Conservation (phyloP, 345 rosid genomes). For the Syzygium oleosum region DNA sequence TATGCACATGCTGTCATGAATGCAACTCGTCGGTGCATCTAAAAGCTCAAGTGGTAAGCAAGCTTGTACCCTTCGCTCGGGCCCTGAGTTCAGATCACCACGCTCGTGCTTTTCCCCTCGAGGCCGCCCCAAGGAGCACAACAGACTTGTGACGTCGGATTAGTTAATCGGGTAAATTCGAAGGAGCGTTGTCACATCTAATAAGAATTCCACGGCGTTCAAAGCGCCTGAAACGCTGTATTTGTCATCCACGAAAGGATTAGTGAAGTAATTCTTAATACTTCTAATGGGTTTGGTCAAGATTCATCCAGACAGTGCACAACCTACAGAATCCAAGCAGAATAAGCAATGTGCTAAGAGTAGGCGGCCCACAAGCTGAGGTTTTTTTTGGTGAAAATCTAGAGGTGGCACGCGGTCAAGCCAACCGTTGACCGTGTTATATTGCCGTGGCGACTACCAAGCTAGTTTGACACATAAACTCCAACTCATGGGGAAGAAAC, state of each 20-base stretch:
- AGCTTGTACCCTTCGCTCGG: background rate
- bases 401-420: background rate
- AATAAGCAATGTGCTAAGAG: background rate
- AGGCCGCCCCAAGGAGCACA: background rate
- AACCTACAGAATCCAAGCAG: background rate
- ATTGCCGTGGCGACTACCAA: background rate
- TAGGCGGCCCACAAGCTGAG: background rate
- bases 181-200: background rate
- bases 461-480: background rate
- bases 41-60: background rate
- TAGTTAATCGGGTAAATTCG: background rate
- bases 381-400: background rate
- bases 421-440: background rate
- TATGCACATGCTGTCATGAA: background rate
- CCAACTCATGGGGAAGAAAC: background rate
- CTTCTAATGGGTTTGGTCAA: background rate
- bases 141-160: background rate
- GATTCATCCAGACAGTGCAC: background rate
- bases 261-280: background rate
- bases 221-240: background rate
- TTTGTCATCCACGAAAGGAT: background rate
- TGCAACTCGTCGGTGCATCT: background rate
- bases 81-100: background rate
- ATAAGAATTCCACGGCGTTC: background rate
- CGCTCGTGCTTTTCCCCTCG: background rate